Percentiles rank a stretch among this genome's conserved stretches.
Evolutionary conservation across 2,329 filamentous ascomycete genomes (phyloP).

Genomic region (Parastagonospora nodorum): DNA sequence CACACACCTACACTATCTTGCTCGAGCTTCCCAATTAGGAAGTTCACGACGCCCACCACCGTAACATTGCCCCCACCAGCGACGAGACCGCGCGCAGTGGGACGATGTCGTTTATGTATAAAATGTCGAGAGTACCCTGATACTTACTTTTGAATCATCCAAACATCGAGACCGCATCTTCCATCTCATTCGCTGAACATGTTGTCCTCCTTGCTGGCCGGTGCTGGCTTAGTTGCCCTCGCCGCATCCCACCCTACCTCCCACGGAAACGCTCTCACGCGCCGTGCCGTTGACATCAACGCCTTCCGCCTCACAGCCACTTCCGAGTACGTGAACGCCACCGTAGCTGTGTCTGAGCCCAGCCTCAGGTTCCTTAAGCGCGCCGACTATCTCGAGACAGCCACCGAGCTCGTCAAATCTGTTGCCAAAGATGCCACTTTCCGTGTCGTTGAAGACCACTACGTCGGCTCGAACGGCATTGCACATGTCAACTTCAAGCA

Average conservation of each 20-base stretch:
- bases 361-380: neutral
- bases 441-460: slow-evolving; percentile 41
- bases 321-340: slow-evolving; percentile 17
- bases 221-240: neutral
- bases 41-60: slow-evolving; percentile 1
- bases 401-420: slow-evolving; percentile 5
- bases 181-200: neutral
- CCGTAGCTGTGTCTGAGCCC: slow-evolving; percentile 1
- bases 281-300: slow-evolving; percentile 18
- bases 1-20: neutral
- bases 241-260: slow-evolving; percentile 1
- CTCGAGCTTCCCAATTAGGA: slow-evolving; percentile 1
- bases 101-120: neutral
- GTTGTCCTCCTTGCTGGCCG: slow-evolving; percentile 1
- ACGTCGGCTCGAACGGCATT: slow-evolving; percentile 60
- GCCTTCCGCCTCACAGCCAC: slow-evolving; percentile 16
- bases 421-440: slow-evolving; percentile 2
- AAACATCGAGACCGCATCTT: neutral
- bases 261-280: neutral
- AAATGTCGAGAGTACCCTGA: neutral
- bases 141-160: neutral
- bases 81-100: neutral
- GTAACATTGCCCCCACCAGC: neutral
- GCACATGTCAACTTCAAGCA: slow-evolving; percentile 65
- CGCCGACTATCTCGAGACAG: slow-evolving; percentile 4